These are phyloP conservation scores for Bombardia bombarda DNA, from an alignment of 495 filamentous ascomycete genomes.

Conservation along the genomic window DNA sequence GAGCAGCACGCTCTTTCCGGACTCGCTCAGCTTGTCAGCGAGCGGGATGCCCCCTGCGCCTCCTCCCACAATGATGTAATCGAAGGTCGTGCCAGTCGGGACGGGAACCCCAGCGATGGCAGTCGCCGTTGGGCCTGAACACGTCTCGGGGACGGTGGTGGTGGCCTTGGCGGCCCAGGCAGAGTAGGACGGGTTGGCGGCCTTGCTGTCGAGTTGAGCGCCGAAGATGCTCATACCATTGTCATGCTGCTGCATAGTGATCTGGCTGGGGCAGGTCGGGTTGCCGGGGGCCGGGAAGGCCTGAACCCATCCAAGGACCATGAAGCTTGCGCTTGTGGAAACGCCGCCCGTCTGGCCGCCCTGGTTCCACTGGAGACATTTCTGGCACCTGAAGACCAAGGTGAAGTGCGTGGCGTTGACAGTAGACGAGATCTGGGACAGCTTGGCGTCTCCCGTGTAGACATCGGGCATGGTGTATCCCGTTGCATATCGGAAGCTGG, in stretches of 20 bases:
- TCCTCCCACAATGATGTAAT: conserved; percentile 61
- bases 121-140: conserved; percentile 18
- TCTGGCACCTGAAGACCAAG: conserved; percentile 54
- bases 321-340: conserved; percentile 15
- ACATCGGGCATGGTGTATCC: conserved; percentile 50
- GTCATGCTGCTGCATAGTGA: conserved; percentile 26
- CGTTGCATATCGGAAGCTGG: conserved; percentile 46
- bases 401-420: conserved; percentile 48
- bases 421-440: conserved; percentile 47
- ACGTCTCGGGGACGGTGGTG: conserved; percentile 27
- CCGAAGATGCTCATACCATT: conserved; percentile 37
- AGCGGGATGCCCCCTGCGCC: conserved; percentile 60
- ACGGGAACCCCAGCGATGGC: conserved; percentile 28
- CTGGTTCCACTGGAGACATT: conserved; percentile 49
- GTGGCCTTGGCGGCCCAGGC: conserved; percentile 42
- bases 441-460: conserved; percentile 50
- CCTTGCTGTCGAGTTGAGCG: conserved; percentile 27
- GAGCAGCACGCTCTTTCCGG: conserved; percentile 56
- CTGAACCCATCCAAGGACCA: conserved; percentile 29
- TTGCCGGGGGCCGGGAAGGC: conserved; percentile 22
- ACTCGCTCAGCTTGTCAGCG: conserved; percentile 55
- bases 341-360: conserved; percentile 11
- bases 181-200: conserved; percentile 43
- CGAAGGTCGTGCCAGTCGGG: conserved; percentile 43
- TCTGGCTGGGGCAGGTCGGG: conserved; percentile 25